Conservation (phyloP, 345 rosid genomes). For the Lumnitzera racemosa region DNA sequence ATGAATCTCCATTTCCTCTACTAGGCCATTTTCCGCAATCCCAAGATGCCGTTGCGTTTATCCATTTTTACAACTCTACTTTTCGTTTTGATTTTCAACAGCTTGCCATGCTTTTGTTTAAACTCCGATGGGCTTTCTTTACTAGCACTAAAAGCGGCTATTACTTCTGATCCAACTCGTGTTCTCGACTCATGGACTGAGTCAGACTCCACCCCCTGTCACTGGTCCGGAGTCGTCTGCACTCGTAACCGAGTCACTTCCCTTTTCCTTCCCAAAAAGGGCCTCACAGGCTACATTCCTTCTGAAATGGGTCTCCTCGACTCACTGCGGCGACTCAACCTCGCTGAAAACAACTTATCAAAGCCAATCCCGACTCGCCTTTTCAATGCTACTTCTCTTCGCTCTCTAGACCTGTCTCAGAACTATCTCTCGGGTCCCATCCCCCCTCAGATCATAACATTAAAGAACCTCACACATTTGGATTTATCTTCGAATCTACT, state of each 20-base stretch:
- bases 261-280: slow-evolving; percentile 41
- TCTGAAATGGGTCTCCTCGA: slow-evolving; percentile 75
- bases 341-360: slow-evolving; percentile 61
- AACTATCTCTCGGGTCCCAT: slow-evolving; percentile 65
- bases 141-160: slow-evolving; percentile 78
- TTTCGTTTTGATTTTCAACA: slow-evolving; percentile 13
- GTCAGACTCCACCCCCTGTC: slow-evolving; percentile 70
- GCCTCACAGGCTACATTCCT: slow-evolving; percentile 71
- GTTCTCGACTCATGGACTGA: slow-evolving; percentile 60
- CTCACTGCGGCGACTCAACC: slow-evolving; percentile 52
- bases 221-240: slow-evolving; percentile 72
- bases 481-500: slow-evolving; percentile 68
- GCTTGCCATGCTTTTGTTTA: slow-evolving; percentile 29
- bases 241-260: slow-evolving; percentile 52
- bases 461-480: slow-evolving; percentile 46
- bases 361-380: slow-evolving; percentile 49
- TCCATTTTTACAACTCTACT: not conserved
- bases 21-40: not conserved
- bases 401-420: slow-evolving; percentile 59
- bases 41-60: not conserved
- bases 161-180: slow-evolving; percentile 53
- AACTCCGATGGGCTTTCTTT: slow-evolving; percentile 81
- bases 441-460: slow-evolving; percentile 38
- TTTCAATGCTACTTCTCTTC: slow-evolving; percentile 44
- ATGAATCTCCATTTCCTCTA: not conserved